phyloP scores from a whole-genome alignment of 2,329 filamentous ascomycete species.

The Botrytis medusae region DNA sequence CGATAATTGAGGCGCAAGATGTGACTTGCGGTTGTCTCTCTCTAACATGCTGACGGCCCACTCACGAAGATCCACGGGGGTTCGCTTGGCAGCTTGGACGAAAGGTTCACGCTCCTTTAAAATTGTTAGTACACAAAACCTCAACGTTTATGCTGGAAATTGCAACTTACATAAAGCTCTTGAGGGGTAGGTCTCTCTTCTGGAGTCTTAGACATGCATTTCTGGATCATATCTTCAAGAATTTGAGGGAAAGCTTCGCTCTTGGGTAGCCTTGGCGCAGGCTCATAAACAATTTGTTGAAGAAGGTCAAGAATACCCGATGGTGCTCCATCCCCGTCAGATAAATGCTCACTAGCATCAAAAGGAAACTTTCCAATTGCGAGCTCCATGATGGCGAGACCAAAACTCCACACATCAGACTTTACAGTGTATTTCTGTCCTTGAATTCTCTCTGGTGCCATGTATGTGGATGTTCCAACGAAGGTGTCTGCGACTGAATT shows the following conservation, averaged over 20 bases:
- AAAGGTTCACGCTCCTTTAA: conserved; percentile 85
- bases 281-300: conserved; percentile 96
- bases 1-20: conserved; percentile 77
- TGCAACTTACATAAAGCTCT: conserved; percentile 77
- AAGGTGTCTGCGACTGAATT: conserved; percentile 99
- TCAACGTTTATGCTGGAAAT: conserved; percentile 22
- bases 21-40: conserved; percentile 91
- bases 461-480: conserved; percentile 97
- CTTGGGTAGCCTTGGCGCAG: conserved; percentile 88
- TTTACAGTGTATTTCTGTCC: conserved; percentile 97
- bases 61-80: conserved; percentile 86
- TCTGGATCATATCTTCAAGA: conserved; percentile 94
- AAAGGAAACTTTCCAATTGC: conserved; percentile 98
- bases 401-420: conserved; percentile 97
- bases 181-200: conserved; percentile 87
- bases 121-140: conserved; percentile 23
- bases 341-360: conserved; percentile 67
- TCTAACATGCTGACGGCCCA: conserved; percentile 97
- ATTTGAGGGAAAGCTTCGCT: conserved; percentile 96
- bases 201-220: conserved; percentile 88
- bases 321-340: conserved; percentile 76
- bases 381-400: conserved; percentile 91
- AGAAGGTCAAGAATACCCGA: conserved; percentile 94
- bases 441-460: conserved; percentile 97
- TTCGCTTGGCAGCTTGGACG: conserved; percentile 93